A percentile compares a stretch with the other conserved stretches of the same genome.
Conservation (phyloP, 345 rosid species). For the Aquilaria sinensis region DNA sequence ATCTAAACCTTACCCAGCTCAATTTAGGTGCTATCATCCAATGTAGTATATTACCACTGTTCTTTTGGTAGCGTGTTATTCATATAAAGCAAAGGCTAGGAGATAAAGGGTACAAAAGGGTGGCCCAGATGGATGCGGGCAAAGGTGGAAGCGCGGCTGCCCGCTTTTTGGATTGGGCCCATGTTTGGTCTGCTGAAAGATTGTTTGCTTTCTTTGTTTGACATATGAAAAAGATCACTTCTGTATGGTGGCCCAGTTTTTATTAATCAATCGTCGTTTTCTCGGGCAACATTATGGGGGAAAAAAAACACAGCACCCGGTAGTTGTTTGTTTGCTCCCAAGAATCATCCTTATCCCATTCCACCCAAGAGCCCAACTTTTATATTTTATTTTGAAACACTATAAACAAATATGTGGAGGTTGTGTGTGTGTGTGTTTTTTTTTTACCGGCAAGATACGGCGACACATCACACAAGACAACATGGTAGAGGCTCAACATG, state of each 20-base stretch:
- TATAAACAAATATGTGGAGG: no score
- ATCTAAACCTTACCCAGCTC: no score
- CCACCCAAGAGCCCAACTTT: no score
- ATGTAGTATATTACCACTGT: no score
- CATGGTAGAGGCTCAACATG: no score
- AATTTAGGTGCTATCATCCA: no score
- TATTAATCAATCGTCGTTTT: not conserved
- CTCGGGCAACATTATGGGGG: not conserved
- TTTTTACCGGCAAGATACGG: no score
- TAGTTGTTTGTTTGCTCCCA: not conserved
- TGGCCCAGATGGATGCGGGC: constrained; percentile 33
- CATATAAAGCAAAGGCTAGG: not conserved
- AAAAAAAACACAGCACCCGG: not conserved
- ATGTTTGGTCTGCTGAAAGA: constrained; percentile 8
- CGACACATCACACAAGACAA: no score
- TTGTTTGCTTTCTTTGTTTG: constrained; percentile 4
- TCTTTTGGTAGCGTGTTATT: no score
- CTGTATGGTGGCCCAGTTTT: not conserved
- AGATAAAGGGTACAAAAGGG: constrained; percentile 19
- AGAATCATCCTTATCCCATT: no score
- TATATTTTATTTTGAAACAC: no score
- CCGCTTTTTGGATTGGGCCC: constrained; percentile 39
- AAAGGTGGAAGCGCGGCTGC: constrained; percentile 42
- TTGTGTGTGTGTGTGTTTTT: no score
- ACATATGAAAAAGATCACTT: not conserved